These are phyloP conservation scores for Malus domestica DNA, from an alignment of 306 rosid species.

Conservation along the genomic window DNA sequence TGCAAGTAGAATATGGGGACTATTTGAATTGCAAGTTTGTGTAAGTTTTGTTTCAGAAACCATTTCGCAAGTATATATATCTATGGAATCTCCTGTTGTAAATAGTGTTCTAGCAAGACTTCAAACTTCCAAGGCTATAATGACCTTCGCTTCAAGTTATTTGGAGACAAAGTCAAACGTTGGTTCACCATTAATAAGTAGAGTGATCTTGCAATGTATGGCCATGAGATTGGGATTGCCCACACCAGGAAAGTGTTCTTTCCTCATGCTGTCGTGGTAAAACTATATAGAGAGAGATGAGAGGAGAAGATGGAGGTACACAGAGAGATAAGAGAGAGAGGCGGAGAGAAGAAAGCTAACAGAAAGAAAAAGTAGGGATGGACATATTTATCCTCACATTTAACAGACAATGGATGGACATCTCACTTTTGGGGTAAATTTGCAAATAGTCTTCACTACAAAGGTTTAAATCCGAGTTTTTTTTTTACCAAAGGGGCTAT, in stretches of 20 bases:
- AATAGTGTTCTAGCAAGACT: neutral
- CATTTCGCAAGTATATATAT: neutral
- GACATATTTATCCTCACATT: too few relatives aligned
- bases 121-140: slow-evolving; percentile 9
- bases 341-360: too few relatives aligned
- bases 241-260: slow-evolving; percentile 51
- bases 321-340: too few relatives aligned
- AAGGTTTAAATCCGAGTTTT: too few relatives aligned
- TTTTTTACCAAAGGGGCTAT: too few relatives aligned
- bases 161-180: slow-evolving; percentile 45
- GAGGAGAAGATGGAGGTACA: too few relatives aligned
- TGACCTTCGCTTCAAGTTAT: slow-evolving; percentile 29
- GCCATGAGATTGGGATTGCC: slow-evolving; percentile 29
- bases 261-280: too few relatives aligned
- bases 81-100: neutral
- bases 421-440: too few relatives aligned
- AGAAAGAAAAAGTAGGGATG: too few relatives aligned
- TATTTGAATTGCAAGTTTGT: slow-evolving; percentile 3
- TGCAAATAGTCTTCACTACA: too few relatives aligned
- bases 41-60: neutral
- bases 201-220: neutral
- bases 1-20: slow-evolving; percentile 21
- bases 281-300: too few relatives aligned
- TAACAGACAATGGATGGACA: too few relatives aligned
- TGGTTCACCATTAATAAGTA: slow-evolving; percentile 45